These are phyloP conservation scores for Paracoccidioides lutzii DNA, from an alignment of 2,329 filamentous ascomycete genomes.

Conservation along the genomic window DNA sequence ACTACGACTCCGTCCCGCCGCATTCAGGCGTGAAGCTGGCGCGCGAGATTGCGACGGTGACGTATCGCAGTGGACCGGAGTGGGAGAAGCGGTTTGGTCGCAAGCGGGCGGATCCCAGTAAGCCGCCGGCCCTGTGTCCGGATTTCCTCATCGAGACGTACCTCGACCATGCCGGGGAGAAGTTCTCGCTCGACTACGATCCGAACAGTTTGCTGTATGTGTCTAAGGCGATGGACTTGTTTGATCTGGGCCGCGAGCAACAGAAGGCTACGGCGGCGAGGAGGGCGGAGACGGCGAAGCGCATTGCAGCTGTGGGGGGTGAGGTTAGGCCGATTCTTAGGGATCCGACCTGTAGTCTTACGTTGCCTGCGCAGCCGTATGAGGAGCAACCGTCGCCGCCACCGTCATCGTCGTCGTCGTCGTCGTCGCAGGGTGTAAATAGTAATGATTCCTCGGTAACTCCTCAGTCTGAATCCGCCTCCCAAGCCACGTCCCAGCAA, in stretches of 20 bases:
- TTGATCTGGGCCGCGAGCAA: slow-evolving; percentile 68
- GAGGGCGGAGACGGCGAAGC: slow-evolving; percentile 47
- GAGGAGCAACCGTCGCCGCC: slow-evolving; percentile 57
- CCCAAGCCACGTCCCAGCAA: slow-evolving; percentile 20
- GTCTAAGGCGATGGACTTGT: slow-evolving; percentile 97
- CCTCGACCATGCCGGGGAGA: slow-evolving; percentile 93
- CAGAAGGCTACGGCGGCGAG: slow-evolving; percentile 51
- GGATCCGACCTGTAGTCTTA: slow-evolving; percentile 59
- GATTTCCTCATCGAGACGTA: slow-evolving; percentile 98
- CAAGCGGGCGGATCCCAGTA: slow-evolving; percentile 68
- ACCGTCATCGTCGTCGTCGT: neutral
- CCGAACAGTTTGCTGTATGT: slow-evolving; percentile 92
- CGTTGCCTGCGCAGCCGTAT: slow-evolving; percentile 71
- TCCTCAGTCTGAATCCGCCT: neutral
- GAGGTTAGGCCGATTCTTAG: slow-evolving; percentile 11
- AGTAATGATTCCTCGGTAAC: too few species aligned
- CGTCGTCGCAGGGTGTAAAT: neutral
- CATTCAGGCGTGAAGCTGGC: slow-evolving; percentile 97
- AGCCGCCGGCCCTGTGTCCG: slow-evolving; percentile 84
- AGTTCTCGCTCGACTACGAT: slow-evolving; percentile 94
- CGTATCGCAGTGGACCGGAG: slow-evolving; percentile 89
- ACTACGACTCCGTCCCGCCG: slow-evolving; percentile 77
- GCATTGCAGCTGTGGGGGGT: slow-evolving; percentile 39
- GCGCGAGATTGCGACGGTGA: slow-evolving; percentile 92
- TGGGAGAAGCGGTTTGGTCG: slow-evolving; percentile 94